Evolutionary conservation across 2,329 filamentous ascomycete species (phyloP).

Genomic region (Sarocladium oryzae): DNA sequence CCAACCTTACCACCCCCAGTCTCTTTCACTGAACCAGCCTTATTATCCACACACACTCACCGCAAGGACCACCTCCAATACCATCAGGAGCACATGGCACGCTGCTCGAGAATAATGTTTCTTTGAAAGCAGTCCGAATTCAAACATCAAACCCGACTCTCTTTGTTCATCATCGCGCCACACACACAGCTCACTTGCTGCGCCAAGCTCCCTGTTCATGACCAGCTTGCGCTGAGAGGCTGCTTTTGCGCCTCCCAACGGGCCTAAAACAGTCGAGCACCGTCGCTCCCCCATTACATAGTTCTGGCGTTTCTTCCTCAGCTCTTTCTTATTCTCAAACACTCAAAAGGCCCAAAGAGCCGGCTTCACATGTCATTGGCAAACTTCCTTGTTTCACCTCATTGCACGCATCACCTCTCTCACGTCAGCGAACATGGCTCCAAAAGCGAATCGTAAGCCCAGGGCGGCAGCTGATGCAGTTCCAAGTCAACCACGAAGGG

Average conservation of each 20-base stretch:
- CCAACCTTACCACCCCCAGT: background rate
- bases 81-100: background rate
- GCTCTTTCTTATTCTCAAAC: background rate
- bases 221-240: slow-evolving; percentile 2
- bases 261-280: background rate
- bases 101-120: background rate
- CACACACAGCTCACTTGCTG: background rate
- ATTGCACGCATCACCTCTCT: background rate
- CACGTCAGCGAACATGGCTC: background rate
- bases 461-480: slow-evolving; percentile 8
- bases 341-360: background rate
- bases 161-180: background rate
- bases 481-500: background rate
- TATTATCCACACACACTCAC: background rate
- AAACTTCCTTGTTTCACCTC: background rate
- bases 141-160: background rate
- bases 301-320: background rate
- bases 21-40: background rate
- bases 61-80: slow-evolving; percentile 2
- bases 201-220: background rate
- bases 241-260: background rate
- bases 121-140: background rate
- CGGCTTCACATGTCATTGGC: background rate
- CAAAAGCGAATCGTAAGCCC: background rate
- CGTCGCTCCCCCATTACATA: background rate